Evolutionary conservation across 768 basidiomycete genomes (phyloP), one percentile per base, ranked within the genome.

Genomic region (Rhodosporidiobolus sp.): DNA sequence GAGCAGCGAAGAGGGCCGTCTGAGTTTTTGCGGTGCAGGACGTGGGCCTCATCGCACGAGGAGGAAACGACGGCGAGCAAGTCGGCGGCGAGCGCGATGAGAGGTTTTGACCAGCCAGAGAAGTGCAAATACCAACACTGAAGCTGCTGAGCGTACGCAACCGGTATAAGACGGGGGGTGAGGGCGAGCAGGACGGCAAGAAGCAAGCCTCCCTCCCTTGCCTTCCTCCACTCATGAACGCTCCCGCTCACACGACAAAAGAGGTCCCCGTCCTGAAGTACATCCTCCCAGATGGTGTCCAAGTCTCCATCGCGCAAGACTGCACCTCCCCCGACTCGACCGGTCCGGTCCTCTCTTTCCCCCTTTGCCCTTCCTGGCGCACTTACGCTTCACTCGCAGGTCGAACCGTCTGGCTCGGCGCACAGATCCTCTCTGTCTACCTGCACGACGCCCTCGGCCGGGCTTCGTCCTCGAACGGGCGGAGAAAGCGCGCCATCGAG

Each of bases 401-500:
- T 4, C 66, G 69, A 14, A 71, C 73, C 38, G 53, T 75, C 58
- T 75, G 73, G 73, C 63, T 75, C 12, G 73, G 73, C 38, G 73
- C 66, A 0, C 73, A 75, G n/a, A 63, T 75, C 24, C 54, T 75
- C 19, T 32, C 62, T 24, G 59, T 71, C n/a, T 75, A 75, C 63
- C 62, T 75, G 3, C 38, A 61, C 43, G 69, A 75, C 30, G 32
- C 70, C 20, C 65, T 70, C 53, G 24, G 43, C n/a, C 63, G 30
- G 1, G 35, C 30, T n/a, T n/a, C 50, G n/a, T 52, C 16, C 19
- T 59, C 67, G 20, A 30, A 6, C 0, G 20, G 46, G 0, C 64
- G 52, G 17, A 32, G 67, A 4, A 58, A 30, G 22, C 19, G 83
- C 65, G 88, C 86, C 14, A 82, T 92, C 67, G 92, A 95, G 79